Evolutionary conservation across 2,329 filamentous ascomycete species (phyloP), one percentile per base, ranked within the genome.

Genomic region (Ophiostoma ulmi): DNA sequence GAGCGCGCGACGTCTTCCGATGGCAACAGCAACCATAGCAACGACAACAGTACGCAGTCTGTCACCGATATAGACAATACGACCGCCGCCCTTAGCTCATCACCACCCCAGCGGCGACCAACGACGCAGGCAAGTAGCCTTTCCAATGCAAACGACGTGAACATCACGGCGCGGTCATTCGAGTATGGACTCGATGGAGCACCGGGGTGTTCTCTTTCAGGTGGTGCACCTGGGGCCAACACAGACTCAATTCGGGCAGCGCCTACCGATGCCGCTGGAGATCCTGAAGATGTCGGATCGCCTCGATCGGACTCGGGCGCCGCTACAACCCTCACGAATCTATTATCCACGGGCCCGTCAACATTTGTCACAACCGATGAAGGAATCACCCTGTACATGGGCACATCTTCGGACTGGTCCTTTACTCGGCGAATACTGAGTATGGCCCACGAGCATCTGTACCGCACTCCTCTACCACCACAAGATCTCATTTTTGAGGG

Each of bases 351-450:
- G 13, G 67, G 39, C 14, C 67, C 39, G n/a, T 68, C 26, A 26
- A 35, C 26, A 31, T 68, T 44, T 38, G 44, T 68, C 26, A 44
- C 39, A 2, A 26, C 7, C 6, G 41, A 44, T 44, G 14, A 68
- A n/a, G 67, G 67, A 26, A 22, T 44, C 26, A 68, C 67, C n/a
- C 22, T 68, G 5, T 55, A 68, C 44, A 44, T 68, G 41, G 67
- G 67, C 26, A 68, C 67, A 20, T 68, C 67, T 2, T 68, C 67
- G 31, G 31, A 68, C 44, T 68, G 67, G 67, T 68, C 67, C 7
- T 68, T 68, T 31, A 44, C 67, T 11, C 38, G 41, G 31, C 8
- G 31, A 36, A 44, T 68, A 26, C 31, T 68, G 31, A 55, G 41
- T 7, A 44, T 68, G 26, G 44, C 44, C 1, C 67, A 68, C 31